phyloP scores from a whole-genome alignment of 2,329 filamentous ascomycete species.

The Nemania bipapillata region DNA sequence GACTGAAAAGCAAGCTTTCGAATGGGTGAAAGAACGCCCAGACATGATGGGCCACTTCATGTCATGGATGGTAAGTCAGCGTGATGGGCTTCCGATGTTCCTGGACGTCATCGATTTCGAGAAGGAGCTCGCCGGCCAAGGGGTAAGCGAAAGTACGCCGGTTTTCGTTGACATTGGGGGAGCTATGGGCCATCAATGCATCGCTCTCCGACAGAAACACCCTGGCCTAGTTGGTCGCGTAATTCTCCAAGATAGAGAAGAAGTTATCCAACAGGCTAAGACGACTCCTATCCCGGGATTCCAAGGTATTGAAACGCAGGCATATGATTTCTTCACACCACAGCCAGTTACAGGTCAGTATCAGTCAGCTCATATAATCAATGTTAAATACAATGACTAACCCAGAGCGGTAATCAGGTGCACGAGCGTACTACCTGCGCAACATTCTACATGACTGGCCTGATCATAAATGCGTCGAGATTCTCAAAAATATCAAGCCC shows the following conservation, averaged over 20 bases:
- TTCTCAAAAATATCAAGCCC: slow-evolving; percentile 35
- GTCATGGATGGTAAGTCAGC: not conserved
- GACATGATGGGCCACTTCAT: not conserved
- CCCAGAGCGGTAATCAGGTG: slow-evolving; percentile 26
- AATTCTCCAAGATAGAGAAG: not conserved
- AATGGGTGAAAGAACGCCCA: not conserved
- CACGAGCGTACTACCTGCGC: slow-evolving; percentile 40
- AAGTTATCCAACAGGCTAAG: not conserved
- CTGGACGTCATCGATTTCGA: not conserved
- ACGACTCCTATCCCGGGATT: not conserved
- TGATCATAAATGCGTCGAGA: slow-evolving; percentile 34
- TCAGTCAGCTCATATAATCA: no score
- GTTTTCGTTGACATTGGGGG: not conserved
- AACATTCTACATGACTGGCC: slow-evolving; percentile 40
- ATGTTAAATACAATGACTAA: not conserved
- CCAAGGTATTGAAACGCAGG: not conserved
- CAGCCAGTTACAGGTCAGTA: not conserved
- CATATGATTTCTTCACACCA: not conserved
- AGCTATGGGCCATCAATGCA: not conserved
- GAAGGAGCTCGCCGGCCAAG: not conserved
- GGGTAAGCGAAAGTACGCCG: not conserved
- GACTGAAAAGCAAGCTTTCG: not conserved
- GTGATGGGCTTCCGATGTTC: not conserved
- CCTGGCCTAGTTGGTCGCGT: not conserved
- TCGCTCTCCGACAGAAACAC: not conserved